These are phyloP conservation scores for Neurospora africana DNA, from an alignment of 495 filamentous ascomycete genomes.

Conservation along the genomic window DNA sequence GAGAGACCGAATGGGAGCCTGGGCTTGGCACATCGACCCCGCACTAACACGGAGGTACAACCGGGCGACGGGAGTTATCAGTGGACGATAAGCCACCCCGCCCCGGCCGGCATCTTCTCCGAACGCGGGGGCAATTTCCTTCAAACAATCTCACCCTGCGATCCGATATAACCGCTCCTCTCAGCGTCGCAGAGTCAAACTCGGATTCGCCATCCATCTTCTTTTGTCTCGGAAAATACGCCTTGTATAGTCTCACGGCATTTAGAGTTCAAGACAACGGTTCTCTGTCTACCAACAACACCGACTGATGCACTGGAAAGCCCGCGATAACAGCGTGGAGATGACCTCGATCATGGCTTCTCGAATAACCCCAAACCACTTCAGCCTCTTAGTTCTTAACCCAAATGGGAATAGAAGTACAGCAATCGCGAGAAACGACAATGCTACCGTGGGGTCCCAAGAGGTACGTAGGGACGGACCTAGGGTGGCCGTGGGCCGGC, in stretches of 20 bases:
- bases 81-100: neutral
- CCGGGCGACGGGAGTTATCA: too few relatives aligned
- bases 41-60: neutral
- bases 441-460: neutral
- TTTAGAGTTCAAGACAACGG: neutral
- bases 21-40: neutral
- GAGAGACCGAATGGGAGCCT: neutral
- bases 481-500: neutral
- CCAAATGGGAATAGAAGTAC: neutral
- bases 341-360: neutral
- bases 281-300: neutral
- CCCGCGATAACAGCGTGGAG: neutral
- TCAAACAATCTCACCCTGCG: neutral
- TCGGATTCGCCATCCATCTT: neutral
- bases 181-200: neutral
- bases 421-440: neutral
- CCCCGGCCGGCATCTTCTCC: neutral
- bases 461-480: neutral
- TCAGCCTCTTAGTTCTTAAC: neutral
- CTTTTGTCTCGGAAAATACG: neutral
- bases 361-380: neutral
- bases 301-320: neutral
- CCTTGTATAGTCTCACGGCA: neutral
- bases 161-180: neutral
- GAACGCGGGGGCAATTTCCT: neutral